Evolutionary conservation across 2,329 filamentous ascomycete genomes (phyloP).

Genomic region (Coniochaeta sp.): DNA sequence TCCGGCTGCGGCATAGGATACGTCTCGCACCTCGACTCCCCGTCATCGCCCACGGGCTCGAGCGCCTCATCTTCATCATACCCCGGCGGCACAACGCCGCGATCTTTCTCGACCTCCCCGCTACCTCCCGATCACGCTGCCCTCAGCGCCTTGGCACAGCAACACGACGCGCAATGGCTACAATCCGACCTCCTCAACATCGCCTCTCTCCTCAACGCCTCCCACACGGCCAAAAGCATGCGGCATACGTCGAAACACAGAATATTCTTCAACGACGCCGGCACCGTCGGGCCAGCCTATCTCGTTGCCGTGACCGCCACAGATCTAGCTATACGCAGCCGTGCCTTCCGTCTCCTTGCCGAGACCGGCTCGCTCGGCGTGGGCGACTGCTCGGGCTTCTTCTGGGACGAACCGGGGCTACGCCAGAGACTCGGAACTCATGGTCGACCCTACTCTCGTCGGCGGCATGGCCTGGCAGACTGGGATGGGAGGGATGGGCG

Average conservation of each 20-base stretch:
- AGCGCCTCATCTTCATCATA: neutral
- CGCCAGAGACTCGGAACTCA: neutral
- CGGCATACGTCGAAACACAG: neutral
- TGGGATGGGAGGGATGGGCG: neutral
- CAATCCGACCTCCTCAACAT: neutral
- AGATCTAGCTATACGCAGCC: neutral
- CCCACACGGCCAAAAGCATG: neutral
- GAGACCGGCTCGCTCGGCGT: constrained; percentile 1
- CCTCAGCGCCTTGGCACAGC: neutral
- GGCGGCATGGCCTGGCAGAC: neutral
- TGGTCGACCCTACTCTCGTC: neutral
- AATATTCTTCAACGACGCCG: constrained; percentile 7
- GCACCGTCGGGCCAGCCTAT: constrained; percentile 4
- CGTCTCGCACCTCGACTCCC: neutral
- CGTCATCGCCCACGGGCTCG: neutral
- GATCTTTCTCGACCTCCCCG: neutral
- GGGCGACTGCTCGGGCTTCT: constrained; percentile 1
- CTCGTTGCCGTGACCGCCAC: neutral
- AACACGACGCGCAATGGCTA: neutral
- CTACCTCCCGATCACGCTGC: neutral
- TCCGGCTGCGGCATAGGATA: neutral
- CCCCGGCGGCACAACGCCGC: neutral
- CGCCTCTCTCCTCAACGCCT: neutral
- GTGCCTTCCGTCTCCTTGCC: neutral
- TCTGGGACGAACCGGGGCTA: constrained; percentile 1